phyloP scores from a whole-genome alignment of 202 grass and related monocot species.

The Panicum virgatum region DNA sequence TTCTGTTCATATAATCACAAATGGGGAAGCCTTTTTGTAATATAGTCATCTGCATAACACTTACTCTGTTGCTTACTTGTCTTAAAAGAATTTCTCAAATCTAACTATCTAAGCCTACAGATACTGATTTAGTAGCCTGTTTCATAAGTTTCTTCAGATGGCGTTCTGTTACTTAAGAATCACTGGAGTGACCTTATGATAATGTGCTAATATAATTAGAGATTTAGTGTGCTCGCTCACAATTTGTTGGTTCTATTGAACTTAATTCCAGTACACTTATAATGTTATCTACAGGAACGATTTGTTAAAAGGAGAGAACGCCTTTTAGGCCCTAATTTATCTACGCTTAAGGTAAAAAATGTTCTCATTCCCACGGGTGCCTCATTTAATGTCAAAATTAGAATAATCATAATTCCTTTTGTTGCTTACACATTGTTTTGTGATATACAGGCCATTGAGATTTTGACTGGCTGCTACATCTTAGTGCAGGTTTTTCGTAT shows the following conservation, averaged over 20 bases:
- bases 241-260: slow-evolving; percentile 16
- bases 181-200: neutral
- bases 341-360: slow-evolving; percentile 84
- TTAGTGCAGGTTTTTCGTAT: slow-evolving; percentile 81
- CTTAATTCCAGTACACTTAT: slow-evolving; percentile 25
- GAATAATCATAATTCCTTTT: slow-evolving; percentile 13
- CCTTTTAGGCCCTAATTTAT: slow-evolving; percentile 92
- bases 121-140: slow-evolving; percentile 10
- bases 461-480: slow-evolving; percentile 97
- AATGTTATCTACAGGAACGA: slow-evolving; percentile 67
- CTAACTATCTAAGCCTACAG: no score
- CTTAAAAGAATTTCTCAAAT: neutral
- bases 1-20: neutral
- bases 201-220: neutral
- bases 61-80: slow-evolving; percentile 24
- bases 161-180: neutral
- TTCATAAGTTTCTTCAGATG: neutral
- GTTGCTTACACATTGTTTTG: slow-evolving; percentile 29
- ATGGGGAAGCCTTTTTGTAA: neutral
- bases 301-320: slow-evolving; percentile 99
- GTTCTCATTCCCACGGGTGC: neutral
- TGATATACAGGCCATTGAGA: slow-evolving; percentile 82
- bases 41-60: neutral
- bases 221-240: neutral
- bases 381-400: no score